phyloP scores from a whole-genome alignment of 352 stramenopile genomes.

The Globisporangium iwayamae region DNA sequence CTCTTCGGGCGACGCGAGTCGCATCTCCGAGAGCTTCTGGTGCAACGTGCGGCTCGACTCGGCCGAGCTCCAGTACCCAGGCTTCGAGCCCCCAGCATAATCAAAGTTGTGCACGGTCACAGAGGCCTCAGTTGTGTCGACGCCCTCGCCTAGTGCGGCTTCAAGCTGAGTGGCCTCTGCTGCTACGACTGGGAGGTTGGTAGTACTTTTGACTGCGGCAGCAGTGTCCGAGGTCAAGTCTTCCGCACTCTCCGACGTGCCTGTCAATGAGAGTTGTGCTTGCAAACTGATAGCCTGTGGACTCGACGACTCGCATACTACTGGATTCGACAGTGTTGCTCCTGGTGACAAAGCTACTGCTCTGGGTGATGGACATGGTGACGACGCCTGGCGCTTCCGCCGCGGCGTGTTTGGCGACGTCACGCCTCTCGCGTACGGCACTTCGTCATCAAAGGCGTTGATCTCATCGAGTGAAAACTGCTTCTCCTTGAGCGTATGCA shows the following conservation, averaged over 20 bases:
- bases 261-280: neutral
- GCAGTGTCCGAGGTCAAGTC: neutral
- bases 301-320: neutral
- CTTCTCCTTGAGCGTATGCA: slow-evolving; percentile 33
- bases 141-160: neutral
- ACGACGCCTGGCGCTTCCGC: slow-evolving; percentile 1
- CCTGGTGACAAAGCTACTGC: neutral
- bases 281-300: neutral
- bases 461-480: slow-evolving; percentile 22
- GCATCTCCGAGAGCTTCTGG: slow-evolving; percentile 21
- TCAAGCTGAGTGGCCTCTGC: neutral
- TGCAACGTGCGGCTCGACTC: slow-evolving; percentile 23
- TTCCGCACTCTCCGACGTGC: neutral
- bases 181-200: neutral
- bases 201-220: neutral
- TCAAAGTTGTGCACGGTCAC: slow-evolving; percentile 16
- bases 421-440: slow-evolving; percentile 28
- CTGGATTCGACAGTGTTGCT: neutral
- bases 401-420: slow-evolving; percentile 17
- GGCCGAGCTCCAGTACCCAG: slow-evolving; percentile 18
- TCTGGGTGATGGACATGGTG: slow-evolving; percentile 3
- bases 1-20: slow-evolving; percentile 10
- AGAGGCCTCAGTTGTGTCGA: neutral
- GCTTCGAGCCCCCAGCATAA: slow-evolving; percentile 13
- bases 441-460: slow-evolving; percentile 36